These are phyloP conservation scores for Diaporthe eres DNA, from an alignment of 2,329 filamentous ascomycete genomes.

Conservation along the genomic window DNA sequence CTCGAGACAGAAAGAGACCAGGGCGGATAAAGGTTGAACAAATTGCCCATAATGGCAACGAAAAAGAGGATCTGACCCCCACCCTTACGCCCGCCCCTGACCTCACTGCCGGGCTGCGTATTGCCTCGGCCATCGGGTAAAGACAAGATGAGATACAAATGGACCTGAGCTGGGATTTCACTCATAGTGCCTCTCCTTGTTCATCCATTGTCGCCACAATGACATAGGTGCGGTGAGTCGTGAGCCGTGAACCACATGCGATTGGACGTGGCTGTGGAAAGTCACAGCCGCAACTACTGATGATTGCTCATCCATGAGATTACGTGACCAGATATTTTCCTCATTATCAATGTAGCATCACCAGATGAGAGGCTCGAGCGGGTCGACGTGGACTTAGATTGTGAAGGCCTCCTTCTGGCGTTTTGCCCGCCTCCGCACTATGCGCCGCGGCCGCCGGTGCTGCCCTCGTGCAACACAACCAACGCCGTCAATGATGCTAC, in stretches of 20 bases:
- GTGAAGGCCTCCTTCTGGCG: neutral
- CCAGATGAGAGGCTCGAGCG: neutral
- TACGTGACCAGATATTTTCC: neutral
- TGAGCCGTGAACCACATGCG: neutral
- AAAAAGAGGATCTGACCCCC: neutral
- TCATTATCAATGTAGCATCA: neutral
- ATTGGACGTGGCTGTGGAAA: neutral
- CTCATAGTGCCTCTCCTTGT: neutral
- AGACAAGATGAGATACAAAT: slow-evolving; percentile 1
- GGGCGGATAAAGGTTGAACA: neutral
- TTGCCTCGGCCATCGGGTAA: neutral
- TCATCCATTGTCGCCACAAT: neutral
- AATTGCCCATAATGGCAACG: too few relatives aligned
- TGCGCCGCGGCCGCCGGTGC: neutral
- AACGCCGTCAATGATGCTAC: slow-evolving; percentile 23
- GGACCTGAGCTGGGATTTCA: neutral
- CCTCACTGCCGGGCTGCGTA: neutral
- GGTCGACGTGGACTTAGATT: neutral
- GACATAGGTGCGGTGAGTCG: neutral
- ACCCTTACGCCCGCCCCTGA: neutral
- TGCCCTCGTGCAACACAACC: neutral
- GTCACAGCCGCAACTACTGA: neutral
- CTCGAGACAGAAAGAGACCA: neutral
- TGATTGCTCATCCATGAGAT: neutral
- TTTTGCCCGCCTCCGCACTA: neutral